Evolutionary conservation across 306 rosid species (phyloP).

Genomic region (Lathyrus sativus): DNA sequence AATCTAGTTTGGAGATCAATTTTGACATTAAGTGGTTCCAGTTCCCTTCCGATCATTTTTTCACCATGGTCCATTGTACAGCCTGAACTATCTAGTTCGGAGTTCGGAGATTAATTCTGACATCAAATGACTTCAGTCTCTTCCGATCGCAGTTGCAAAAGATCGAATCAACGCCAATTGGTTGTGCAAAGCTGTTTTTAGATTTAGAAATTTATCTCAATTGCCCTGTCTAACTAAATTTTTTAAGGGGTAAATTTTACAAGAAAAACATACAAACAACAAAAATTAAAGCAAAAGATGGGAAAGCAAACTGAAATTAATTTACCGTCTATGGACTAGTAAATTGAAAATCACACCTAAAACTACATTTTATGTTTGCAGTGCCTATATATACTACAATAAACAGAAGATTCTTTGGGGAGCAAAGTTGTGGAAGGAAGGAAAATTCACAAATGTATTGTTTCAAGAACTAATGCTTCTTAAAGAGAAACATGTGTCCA

Average conservation of each 20-base stretch:
- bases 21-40: no score
- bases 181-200: neutral
- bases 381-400: neutral
- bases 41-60: no score
- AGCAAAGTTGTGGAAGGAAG: neutral
- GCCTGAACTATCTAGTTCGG: no score
- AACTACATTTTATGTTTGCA: conserved; percentile 9
- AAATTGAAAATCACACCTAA: neutral
- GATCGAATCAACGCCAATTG: no score
- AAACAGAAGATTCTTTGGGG: neutral
- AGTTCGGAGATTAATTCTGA: no score
- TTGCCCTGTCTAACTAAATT: neutral
- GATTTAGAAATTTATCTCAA: neutral
- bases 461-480: conserved; percentile 11
- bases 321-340: neutral
- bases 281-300: conserved; percentile 11
- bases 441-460: conserved; percentile 32
- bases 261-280: conserved; percentile 1
- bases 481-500: neutral
- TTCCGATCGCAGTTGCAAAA: no score
- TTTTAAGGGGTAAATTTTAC: neutral
- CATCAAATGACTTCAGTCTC: no score
- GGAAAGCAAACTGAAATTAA: conserved; percentile 3
- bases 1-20: no score
- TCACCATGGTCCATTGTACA: no score